Conservation (phyloP, 345 rosid species). For the Eutrema heterophyllum region DNA sequence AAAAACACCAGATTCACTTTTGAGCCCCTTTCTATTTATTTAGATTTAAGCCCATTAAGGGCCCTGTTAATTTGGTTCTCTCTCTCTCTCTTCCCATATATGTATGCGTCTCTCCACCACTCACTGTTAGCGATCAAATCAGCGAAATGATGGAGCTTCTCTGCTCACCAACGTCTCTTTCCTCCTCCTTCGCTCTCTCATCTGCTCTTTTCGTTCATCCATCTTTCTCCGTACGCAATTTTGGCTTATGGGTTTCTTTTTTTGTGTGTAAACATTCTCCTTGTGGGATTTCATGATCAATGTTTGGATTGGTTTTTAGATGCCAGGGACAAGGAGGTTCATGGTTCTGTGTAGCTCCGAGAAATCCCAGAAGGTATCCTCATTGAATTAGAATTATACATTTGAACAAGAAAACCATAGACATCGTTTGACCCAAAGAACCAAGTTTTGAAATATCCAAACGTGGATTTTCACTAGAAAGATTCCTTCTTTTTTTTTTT, state of each 20-base stretch:
- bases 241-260: neutral
- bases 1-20: neutral
- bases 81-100: neutral
- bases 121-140: conserved; percentile 14
- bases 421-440: neutral
- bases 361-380: conserved; percentile 47
- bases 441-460: neutral
- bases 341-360: conserved; percentile 43
- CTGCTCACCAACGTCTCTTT: conserved; percentile 44
- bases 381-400: neutral
- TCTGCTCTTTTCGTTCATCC: conserved; percentile 34
- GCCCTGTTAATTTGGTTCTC: conserved; percentile 3
- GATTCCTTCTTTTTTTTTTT: neutral
- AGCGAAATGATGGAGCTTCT: conserved; percentile 35
- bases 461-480: neutral
- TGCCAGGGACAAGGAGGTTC: conserved; percentile 33
- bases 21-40: too few species aligned
- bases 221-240: conserved; percentile 31
- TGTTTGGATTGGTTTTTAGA: conserved; percentile 25
- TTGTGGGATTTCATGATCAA: neutral
- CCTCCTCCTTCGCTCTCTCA: conserved; percentile 51
- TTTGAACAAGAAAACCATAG: neutral
- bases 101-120: conserved; percentile 16
- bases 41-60: neutral
- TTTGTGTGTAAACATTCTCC: neutral